Evolutionary conservation across 1,284 basidiomycete genomes (phyloP).

Genomic region (Xanthoconium separans): DNA sequence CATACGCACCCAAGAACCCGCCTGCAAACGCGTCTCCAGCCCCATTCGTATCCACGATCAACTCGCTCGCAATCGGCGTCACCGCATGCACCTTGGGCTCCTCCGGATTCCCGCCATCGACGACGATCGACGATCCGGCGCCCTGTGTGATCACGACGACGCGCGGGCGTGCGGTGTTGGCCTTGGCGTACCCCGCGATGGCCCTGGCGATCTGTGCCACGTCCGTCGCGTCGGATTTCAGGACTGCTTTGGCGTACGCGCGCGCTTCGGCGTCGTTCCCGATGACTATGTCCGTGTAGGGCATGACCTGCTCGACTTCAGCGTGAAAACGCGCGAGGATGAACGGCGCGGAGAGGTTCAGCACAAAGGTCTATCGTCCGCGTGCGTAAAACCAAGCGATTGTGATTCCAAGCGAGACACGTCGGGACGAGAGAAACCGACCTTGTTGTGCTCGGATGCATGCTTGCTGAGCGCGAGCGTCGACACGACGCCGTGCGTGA

Average conservation of each 20-base stretch:
- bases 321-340: slow-evolving; percentile 93
- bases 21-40: slow-evolving; percentile 98
- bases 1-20: slow-evolving; percentile 88
- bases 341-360: slow-evolving; percentile 98
- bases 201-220: slow-evolving; percentile 68
- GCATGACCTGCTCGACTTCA: slow-evolving; percentile 78
- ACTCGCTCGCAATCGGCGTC: slow-evolving; percentile 55
- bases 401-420: too few species aligned
- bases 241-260: slow-evolving; percentile 75
- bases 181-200: slow-evolving; percentile 70
- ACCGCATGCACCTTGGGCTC: slow-evolving; percentile 61
- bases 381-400: too few species aligned
- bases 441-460: slow-evolving; percentile 80
- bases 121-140: slow-evolving; percentile 79
- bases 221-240: slow-evolving; percentile 58
- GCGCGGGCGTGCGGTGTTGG: slow-evolving; percentile 69
- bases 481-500: slow-evolving; percentile 87
- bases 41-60: slow-evolving; percentile 97
- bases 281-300: slow-evolving; percentile 75
- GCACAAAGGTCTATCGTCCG: slow-evolving; percentile 65
- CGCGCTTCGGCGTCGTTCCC: slow-evolving; percentile 96
- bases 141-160: slow-evolving; percentile 94
- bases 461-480: slow-evolving; percentile 79
- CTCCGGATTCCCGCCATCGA: slow-evolving; percentile 55
- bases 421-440: slow-evolving; percentile 24